Percentiles rank a stretch among this genome's conserved stretches.
Conservation (phyloP, 2,329 filamentous ascomycete species). For the Malbranchea zuffiana region DNA sequence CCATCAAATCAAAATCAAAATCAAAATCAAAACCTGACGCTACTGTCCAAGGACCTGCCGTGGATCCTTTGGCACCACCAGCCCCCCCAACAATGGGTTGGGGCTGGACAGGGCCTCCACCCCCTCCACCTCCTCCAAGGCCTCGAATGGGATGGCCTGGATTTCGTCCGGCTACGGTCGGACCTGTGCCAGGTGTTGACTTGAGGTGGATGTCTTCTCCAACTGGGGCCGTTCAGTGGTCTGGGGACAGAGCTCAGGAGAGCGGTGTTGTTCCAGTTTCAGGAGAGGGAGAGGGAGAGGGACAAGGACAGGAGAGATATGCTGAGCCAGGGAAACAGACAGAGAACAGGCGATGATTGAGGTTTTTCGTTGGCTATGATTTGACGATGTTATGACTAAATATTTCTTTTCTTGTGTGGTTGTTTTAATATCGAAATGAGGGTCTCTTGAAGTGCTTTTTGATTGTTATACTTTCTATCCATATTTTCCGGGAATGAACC, state of each 20-base stretch:
- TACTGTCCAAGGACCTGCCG: too few species aligned
- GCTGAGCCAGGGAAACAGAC: too few species aligned
- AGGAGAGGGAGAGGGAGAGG: slow-evolving; percentile 1
- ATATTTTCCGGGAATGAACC: too few species aligned
- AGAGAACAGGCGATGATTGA: too few species aligned
- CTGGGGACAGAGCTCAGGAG: slow-evolving; percentile 11
- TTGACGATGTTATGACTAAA: too few species aligned
- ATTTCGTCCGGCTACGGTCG: too few species aligned
- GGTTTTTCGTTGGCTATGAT: too few species aligned
- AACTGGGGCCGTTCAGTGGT: slow-evolving; percentile 6
- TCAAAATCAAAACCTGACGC: neutral
- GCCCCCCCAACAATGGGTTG: neutral
- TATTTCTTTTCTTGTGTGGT: too few species aligned
- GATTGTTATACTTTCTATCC: too few species aligned
- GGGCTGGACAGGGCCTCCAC: slow-evolving; percentile 3
- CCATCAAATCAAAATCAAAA: slow-evolving; percentile 5
- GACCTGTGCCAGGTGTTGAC: neutral
- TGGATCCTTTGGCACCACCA: too few species aligned
- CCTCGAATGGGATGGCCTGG: neutral
- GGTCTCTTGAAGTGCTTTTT: too few species aligned
- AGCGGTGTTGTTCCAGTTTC: slow-evolving; percentile 9
- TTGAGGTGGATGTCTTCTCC: neutral
- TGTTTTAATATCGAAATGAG: too few species aligned
- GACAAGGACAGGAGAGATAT: slow-evolving; percentile 3
- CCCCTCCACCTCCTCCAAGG: neutral